Evolutionary conservation across 179 eudicot species (phyloP), one percentile per base, ranked within the genome.

Genomic region (Nepenthes alata): DNA sequence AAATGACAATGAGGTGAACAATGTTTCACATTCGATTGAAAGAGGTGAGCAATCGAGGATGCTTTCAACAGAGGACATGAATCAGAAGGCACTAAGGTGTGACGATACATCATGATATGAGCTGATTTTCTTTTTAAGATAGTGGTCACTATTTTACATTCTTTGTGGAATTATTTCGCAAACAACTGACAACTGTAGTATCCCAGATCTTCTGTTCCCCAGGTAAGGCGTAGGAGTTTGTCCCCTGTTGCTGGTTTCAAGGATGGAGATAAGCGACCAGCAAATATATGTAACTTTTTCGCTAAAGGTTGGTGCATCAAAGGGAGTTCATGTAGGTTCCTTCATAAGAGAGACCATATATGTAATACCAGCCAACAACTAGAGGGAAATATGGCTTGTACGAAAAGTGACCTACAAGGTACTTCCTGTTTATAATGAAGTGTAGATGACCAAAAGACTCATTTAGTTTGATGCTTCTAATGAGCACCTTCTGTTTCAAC

Each of bases 241-340:
- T 77, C 90, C 61, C 77, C 95, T 41, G 71, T 44, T 59, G 65
- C 59, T 11, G 85, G 74, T 58, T 49, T 59, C 41, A 79, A 67
- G 62, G 74, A 65, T 61, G 74, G 62, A 67, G 85, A 62, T 64
- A 90, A 93, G 72, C 78, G 85, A 64, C 74, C 78, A 34, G 85
- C 83, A 50, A 59, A 81, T 53, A 50, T 75, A 47, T 93, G 98
- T 57, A 84, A 87, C 34, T 93, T 73, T 74, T 88, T 80, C 72
- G 82, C 85, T 44, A 80, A 85, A 75, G 98, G 98, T 68, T 93
- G 98, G 98, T 93, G 98, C 77, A 87, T 93, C 60, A 93, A 80
- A 78, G 98, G 96, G 67, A 80, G 73, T 60, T 78, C 87, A 25
- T 93, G 98, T 80, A 85, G 82, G 75, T 87, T 93, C 69, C 85